A percentile compares a stretch with the other conserved stretches of the same genome.
phyloP scores from a whole-genome alignment of 1,139 yeast species.

The Meyerozyma sp. region DNA sequence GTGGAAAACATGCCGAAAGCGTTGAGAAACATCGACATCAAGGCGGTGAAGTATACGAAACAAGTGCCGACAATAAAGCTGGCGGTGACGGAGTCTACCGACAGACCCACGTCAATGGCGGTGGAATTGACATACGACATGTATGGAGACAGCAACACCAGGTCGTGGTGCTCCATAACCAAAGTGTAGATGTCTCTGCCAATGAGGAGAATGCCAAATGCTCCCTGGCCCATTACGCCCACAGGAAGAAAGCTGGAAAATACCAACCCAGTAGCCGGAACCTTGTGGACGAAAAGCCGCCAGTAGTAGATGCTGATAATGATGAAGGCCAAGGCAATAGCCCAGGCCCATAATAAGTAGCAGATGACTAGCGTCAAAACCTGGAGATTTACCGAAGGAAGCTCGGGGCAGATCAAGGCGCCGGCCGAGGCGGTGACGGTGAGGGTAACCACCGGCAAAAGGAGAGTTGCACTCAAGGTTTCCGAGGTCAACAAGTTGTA shows the following conservation, averaged over 20 bases:
- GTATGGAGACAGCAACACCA: constrained; percentile 4
- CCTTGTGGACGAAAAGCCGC: constrained; percentile 51
- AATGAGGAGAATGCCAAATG: constrained; percentile 57
- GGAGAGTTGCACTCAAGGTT: constrained; percentile 37
- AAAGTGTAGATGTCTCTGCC: constrained; percentile 35
- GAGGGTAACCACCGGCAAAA: constrained; percentile 71
- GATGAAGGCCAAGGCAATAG: constrained; percentile 56
- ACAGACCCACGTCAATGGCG: neutral
- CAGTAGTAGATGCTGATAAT: constrained; percentile 50
- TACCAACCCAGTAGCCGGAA: constrained; percentile 45
- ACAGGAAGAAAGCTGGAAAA: constrained; percentile 58
- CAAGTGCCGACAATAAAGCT: constrained; percentile 11
- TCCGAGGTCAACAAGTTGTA: constrained; percentile 17
- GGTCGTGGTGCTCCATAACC: constrained; percentile 2
- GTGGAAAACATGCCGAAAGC: constrained; percentile 62
- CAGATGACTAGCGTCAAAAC: constrained; percentile 50
- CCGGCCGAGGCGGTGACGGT: constrained; percentile 74
- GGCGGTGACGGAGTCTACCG: neutral
- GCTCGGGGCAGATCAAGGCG: constrained; percentile 40
- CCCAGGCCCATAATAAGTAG: constrained; percentile 62
- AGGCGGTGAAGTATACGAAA: constrained; percentile 19
- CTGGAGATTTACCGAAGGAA: constrained; percentile 37
- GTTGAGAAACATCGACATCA: constrained; percentile 44
- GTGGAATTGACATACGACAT: neutral
- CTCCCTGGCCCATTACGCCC: constrained; percentile 75